Evolutionary conservation across 1,284 basidiomycete genomes (phyloP).

Genomic region (Ceraceosorus guamensis): DNA sequence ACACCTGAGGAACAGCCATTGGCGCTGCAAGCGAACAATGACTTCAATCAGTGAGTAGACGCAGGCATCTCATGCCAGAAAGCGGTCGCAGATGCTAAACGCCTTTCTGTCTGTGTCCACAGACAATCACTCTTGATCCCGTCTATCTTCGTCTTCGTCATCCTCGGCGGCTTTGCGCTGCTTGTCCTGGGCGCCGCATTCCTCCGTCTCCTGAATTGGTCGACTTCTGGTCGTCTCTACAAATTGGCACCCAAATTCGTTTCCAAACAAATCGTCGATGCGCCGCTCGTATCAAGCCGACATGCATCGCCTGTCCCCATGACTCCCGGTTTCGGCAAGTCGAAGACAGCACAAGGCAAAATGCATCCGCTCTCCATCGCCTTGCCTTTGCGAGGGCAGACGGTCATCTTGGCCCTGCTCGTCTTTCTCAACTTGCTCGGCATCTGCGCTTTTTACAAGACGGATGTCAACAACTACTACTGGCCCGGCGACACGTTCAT

Average conservation of each 20-base stretch:
- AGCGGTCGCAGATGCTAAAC: too few relatives aligned
- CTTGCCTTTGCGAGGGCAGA: slow-evolving; percentile 25
- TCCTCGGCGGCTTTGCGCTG: neutral
- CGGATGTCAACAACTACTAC: slow-evolving; percentile 8
- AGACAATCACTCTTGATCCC: neutral
- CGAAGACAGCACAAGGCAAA: slow-evolving; percentile 1
- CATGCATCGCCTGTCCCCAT: neutral
- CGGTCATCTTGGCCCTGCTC: slow-evolving; percentile 15
- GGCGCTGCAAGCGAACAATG: too few relatives aligned
- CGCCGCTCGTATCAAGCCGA: neutral
- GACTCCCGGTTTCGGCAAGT: neutral
- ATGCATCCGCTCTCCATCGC: slow-evolving; percentile 10
- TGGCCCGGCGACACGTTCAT: neutral
- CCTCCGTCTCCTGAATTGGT: neutral
- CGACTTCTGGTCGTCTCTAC: neutral
- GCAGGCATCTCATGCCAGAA: too few relatives aligned
- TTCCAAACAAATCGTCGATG: slow-evolving; percentile 1
- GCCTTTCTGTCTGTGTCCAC: too few relatives aligned
- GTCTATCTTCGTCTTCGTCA: neutral
- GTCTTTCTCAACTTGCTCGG: slow-evolving; percentile 24
- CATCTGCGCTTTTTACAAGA: slow-evolving; percentile 20
- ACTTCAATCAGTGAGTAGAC: too few relatives aligned
- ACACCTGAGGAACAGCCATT: too few relatives aligned
- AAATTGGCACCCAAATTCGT: neutral
- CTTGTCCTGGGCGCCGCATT: neutral